These are phyloP conservation scores for Colletotrichum sansevieriae DNA, from an alignment of 2,329 filamentous ascomycete genomes.

Conservation along the genomic window DNA sequence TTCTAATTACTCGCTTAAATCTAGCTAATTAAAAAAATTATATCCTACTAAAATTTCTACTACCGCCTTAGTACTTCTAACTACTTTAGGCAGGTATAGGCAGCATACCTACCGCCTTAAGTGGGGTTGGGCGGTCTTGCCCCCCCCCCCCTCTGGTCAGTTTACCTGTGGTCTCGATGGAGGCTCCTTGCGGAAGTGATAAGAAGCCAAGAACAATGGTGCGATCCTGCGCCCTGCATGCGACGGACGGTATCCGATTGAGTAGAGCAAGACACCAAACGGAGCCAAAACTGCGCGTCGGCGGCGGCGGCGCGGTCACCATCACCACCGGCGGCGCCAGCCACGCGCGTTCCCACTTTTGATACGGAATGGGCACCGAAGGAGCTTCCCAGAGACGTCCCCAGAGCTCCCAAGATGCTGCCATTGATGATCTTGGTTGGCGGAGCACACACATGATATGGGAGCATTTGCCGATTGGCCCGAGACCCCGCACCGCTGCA, in stretches of 20 bases:
- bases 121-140: no score
- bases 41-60: no score
- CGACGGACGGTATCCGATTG: slow-evolving; percentile 36
- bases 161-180: no score
- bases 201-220: slow-evolving; percentile 34
- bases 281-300: neutral
- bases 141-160: no score
- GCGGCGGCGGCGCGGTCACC: slow-evolving; percentile 4
- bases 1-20: no score
- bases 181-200: slow-evolving; percentile 36
- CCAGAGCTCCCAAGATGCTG: slow-evolving; percentile 1
- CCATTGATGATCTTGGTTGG: slow-evolving; percentile 12
- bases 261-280: slow-evolving; percentile 22
- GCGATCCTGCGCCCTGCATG: slow-evolving; percentile 34
- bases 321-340: slow-evolving; percentile 14
- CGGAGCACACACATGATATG: slow-evolving; percentile 36
- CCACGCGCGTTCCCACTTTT: slow-evolving; percentile 32
- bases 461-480: slow-evolving; percentile 36
- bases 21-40: no score
- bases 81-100: no score
- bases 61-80: no score
- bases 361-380: slow-evolving; percentile 28
- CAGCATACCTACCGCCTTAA: no score
- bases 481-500: slow-evolving; percentile 39
- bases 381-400: neutral